Base-by-base conservation (phyloP, 768 basidiomycete genomes). In the Lactifluus subvellereus region DNA sequence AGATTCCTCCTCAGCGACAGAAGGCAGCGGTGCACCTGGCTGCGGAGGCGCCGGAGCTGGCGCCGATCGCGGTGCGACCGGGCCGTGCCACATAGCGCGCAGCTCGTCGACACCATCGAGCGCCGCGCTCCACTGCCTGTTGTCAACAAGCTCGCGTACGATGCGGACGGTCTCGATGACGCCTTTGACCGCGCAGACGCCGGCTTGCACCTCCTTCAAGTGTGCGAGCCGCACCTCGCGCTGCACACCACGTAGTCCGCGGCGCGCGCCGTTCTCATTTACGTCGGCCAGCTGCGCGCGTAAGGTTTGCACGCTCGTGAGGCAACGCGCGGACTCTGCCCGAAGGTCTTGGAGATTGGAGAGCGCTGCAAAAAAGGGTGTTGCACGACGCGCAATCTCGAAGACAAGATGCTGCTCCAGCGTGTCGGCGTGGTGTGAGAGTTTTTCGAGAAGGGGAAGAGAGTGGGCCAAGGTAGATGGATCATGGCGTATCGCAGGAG, bases 361-460 rank as follows among this genome's bases (percentile, higher is more conserved):
- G 42, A 99, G 83, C 7, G 97, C 97, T 5, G 95, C 88, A 70
- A 98, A 99, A 82, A 99, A 99, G 1, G 94, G 93, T 0, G 91
- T 83, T 0, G 94, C 92, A 14, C 96, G 88, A 10, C 89, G 77
- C 9, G 89, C 89, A 50, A 99, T 95, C 74, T 98, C 97, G 64
- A 86, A 86, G 4, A 95, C 84, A 60, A 99, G 88, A 74, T 99
- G 96, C 63, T 93, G 86, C 72, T 99, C 97, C 65, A 98, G 84
- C 0, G 89, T 89, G 72, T 98, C 97, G 2, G 95, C 87, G 70
- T 96, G 88, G 60, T 92, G 88, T 10, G 94, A 94, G 66, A 98
- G 84, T 69, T 86, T 88, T 71, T 98, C 95, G 10, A 96, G 86
- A 4, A 95, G 77, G 0, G 88, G 89, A 2, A 88, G 79, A 5